phyloP scores from a whole-genome alignment of 2,329 filamentous ascomycete genomes.

The Penicillium sp. region DNA sequence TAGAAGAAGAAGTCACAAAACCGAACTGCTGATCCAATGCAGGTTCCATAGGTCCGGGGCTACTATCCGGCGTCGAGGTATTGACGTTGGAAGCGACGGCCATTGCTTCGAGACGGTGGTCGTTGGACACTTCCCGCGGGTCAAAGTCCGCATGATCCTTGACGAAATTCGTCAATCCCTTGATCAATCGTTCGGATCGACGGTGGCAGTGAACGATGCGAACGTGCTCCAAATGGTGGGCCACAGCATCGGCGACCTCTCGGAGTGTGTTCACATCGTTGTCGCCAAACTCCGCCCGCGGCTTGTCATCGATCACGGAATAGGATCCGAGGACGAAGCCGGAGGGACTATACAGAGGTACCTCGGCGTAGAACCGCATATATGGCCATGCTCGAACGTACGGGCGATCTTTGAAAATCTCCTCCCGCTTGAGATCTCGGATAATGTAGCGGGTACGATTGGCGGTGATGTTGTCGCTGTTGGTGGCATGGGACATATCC shows the following conservation, averaged over 20 bases:
- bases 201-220: slow-evolving; percentile 57
- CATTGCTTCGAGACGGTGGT: slow-evolving; percentile 11
- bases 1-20: neutral
- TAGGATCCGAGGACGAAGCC: slow-evolving; percentile 61
- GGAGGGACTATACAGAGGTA: slow-evolving; percentile 59
- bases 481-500: slow-evolving; percentile 16
- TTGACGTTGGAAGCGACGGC: neutral
- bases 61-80: neutral
- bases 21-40: neutral
- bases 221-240: slow-evolving; percentile 61
- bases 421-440: slow-evolving; percentile 41
- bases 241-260: slow-evolving; percentile 59
- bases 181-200: slow-evolving; percentile 59
- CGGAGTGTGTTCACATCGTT: slow-evolving; percentile 51
- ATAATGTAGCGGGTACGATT: slow-evolving; percentile 39
- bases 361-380: slow-evolving; percentile 58
- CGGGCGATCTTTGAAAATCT: slow-evolving; percentile 36
- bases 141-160: slow-evolving; percentile 41
- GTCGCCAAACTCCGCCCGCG: slow-evolving; percentile 47
- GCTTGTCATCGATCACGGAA: slow-evolving; percentile 59
- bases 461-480: slow-evolving; percentile 30
- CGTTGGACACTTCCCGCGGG: slow-evolving; percentile 19
- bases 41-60: neutral
- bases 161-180: slow-evolving; percentile 55
- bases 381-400: slow-evolving; percentile 37